Percentiles rank a stretch among this genome's conserved stretches.
phyloP scores from a whole-genome alignment of 257 asterid genomes.

The Solanum tarapatanum region DNA sequence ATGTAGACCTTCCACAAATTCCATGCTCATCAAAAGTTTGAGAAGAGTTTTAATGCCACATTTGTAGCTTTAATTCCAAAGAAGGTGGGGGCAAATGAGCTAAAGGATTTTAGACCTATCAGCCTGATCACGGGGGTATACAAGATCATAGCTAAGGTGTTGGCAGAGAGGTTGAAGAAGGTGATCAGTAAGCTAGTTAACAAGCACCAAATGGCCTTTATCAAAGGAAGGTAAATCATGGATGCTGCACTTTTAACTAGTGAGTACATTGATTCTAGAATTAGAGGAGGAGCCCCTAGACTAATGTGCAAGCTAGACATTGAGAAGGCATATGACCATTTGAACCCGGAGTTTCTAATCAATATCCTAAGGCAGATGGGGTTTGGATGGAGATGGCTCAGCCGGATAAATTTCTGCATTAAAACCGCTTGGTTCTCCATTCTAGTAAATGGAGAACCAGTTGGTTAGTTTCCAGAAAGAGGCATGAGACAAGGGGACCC shows the following conservation, averaged over 20 bases:
- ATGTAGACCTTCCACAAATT: neutral
- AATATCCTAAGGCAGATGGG: neutral
- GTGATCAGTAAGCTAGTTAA: neutral
- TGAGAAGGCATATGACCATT: neutral
- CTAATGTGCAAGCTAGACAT: neutral
- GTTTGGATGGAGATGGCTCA: neutral
- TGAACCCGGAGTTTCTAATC: neutral
- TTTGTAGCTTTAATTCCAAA: neutral
- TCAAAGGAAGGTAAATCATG: neutral
- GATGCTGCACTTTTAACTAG: neutral
- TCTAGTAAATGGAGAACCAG: neutral
- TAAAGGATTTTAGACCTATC: neutral
- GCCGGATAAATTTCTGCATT: neutral
- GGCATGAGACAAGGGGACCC: no score
- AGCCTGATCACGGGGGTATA: neutral
- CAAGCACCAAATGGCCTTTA: neutral
- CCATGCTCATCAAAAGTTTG: neutral
- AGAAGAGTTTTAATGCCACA: neutral
- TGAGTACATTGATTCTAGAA: neutral
- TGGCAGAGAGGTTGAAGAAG: neutral
- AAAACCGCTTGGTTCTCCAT: neutral
- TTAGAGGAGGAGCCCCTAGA: neutral
- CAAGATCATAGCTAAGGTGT: neutral
- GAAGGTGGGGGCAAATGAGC: neutral
- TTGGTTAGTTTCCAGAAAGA: neutral